Conservation (phyloP, 1,284 basidiomycete genomes). For the Mycosarcoma maydis region DNA sequence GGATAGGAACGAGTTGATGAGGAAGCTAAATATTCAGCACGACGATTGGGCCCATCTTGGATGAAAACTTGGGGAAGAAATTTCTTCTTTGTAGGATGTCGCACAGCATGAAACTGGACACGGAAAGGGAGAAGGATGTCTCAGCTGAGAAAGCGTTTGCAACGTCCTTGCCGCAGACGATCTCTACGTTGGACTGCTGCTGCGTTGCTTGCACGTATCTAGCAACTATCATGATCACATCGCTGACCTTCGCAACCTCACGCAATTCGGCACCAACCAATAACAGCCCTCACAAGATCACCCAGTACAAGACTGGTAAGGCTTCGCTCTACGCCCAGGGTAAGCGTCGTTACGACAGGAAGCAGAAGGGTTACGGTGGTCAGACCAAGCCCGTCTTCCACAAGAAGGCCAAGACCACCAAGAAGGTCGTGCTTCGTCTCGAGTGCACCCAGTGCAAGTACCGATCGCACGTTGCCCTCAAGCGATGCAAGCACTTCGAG, state of each 20-base stretch:
- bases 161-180: too few relatives aligned
- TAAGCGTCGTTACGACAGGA: constrained; percentile 98
- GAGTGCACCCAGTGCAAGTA: constrained; percentile 99
- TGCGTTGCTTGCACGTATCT: neutral
- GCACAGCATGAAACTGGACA: too few relatives aligned
- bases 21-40: too few relatives aligned
- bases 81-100: too few relatives aligned
- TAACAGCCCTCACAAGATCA: constrained; percentile 66
- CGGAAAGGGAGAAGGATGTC: too few relatives aligned
- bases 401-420: constrained; percentile 90
- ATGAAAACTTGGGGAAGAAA: too few relatives aligned
- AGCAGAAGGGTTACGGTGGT: constrained; percentile 99
- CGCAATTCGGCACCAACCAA: neutral
- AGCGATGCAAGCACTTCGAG: constrained; percentile 99
- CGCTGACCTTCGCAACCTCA: constrained; percentile 17
- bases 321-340: constrained; percentile 78
- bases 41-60: too few relatives aligned
- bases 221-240: too few relatives aligned
- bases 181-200: neutral
- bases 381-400: constrained; percentile 99
- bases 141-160: too few relatives aligned
- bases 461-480: constrained; percentile 79
- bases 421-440: constrained; percentile 97
- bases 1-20: too few relatives aligned
- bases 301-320: constrained; percentile 68